Conservation (phyloP, 2,329 filamentous ascomycete species). For the Xylaria sp. region DNA sequence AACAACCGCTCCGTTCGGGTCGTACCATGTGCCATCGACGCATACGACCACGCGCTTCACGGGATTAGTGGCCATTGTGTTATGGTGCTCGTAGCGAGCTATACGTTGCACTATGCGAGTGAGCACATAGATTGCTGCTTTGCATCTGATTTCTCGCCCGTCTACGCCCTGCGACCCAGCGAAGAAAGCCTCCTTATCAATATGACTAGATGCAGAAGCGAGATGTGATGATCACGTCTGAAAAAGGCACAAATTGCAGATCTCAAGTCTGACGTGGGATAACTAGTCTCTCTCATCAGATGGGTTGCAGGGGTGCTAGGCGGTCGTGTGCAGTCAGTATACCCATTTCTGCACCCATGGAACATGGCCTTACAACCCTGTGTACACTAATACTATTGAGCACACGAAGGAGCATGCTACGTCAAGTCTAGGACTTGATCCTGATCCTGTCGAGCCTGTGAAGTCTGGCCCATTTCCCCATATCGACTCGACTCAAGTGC, state of each 20-base stretch:
- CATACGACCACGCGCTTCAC: slow-evolving; percentile 41
- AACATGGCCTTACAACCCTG: slow-evolving; percentile 5
- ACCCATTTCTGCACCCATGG: slow-evolving; percentile 7
- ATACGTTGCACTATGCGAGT: slow-evolving; percentile 13
- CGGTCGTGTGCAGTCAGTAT: not conserved
- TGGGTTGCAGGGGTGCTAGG: slow-evolving; percentile 30
- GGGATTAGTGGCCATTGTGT: slow-evolving; percentile 33
- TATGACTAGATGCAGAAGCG: slow-evolving; percentile 11
- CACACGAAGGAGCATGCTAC: slow-evolving; percentile 19
- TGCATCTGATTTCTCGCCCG: not conserved
- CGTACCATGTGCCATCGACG: slow-evolving; percentile 40
- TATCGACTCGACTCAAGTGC: not conserved
- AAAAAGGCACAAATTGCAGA: slow-evolving; percentile 32
- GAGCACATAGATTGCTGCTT: slow-evolving; percentile 1
- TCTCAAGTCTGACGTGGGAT: slow-evolving; percentile 34
- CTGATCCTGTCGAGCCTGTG: no score
- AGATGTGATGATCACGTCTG: slow-evolving; percentile 29
- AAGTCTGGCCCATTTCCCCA: slow-evolving; percentile 3
- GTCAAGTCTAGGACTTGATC: slow-evolving; percentile 14
- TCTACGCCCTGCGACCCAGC: slow-evolving; percentile 8
- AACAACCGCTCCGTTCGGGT: slow-evolving; percentile 32
- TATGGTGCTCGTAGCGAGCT: slow-evolving; percentile 6
- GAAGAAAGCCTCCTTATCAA: slow-evolving; percentile 27
- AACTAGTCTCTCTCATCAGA: slow-evolving; percentile 29
- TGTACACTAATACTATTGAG: slow-evolving; percentile 23